Evolutionary conservation across 768 basidiomycete species (phyloP).

Genomic region (Chalciporus piperatus): DNA sequence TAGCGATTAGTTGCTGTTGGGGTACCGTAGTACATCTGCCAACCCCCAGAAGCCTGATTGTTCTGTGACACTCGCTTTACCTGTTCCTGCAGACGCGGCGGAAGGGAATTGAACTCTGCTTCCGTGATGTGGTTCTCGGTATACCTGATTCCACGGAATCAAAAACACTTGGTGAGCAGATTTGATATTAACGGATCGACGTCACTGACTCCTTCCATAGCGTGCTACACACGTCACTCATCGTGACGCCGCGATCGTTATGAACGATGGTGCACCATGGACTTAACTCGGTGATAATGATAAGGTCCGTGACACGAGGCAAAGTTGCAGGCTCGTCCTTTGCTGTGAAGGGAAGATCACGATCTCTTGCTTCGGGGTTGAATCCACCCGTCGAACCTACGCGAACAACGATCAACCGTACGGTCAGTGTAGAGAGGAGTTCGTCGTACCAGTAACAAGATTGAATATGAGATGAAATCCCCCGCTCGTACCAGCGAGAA

Average conservation of each 20-base stretch:
- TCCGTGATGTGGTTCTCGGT: constrained; percentile 66
- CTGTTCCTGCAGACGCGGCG: constrained; percentile 66
- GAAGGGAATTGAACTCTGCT: constrained; percentile 57
- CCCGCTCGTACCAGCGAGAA: constrained; percentile 49
- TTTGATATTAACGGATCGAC: neutral
- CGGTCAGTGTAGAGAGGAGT: neutral
- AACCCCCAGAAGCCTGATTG: constrained; percentile 33
- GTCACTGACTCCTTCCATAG: constrained; percentile 74
- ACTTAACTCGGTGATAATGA: constrained; percentile 55
- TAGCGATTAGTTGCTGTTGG: constrained; percentile 43
- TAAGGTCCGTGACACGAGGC: constrained; percentile 59
- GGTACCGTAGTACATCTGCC: constrained; percentile 47
- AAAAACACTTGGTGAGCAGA: constrained; percentile 6
- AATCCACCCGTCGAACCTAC: constrained; percentile 61
- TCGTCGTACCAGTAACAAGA: constrained; percentile 55
- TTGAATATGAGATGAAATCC: constrained; percentile 71
- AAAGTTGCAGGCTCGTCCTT: constrained; percentile 68
- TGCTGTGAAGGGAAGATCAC: constrained; percentile 50
- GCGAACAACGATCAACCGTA: neutral
- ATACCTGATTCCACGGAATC: constrained; percentile 46
- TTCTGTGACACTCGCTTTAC: constrained; percentile 59
- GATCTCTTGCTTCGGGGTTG: constrained; percentile 56
- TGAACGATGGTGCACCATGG: constrained; percentile 80
- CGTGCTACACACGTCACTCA: constrained; percentile 68
- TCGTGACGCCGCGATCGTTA: constrained; percentile 72